Percentiles rank a stretch among this genome's conserved stretches.
Evolutionary conservation across 805 yeast genomes (phyloP).

Genomic region (Starmerella geochares): DNA sequence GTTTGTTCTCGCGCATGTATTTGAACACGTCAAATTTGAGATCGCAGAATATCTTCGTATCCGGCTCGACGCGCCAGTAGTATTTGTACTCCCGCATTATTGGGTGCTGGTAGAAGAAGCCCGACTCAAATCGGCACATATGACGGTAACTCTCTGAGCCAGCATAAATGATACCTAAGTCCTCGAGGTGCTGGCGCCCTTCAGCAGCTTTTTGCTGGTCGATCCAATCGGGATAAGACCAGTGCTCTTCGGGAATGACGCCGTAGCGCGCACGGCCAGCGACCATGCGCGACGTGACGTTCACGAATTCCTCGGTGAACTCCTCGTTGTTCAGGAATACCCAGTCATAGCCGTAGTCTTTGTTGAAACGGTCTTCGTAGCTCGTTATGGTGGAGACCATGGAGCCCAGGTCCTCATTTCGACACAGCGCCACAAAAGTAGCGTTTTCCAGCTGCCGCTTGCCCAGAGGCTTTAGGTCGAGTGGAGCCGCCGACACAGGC

Average conservation of each 20-base stretch:
- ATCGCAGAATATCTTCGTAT: conserved; percentile 83
- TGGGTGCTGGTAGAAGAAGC: conserved; percentile 72
- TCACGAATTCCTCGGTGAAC: conserved; percentile 56
- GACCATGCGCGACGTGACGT: conserved; percentile 43
- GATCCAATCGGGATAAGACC: conserved; percentile 58
- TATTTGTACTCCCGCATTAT: conserved; percentile 62
- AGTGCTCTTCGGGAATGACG: conserved; percentile 42
- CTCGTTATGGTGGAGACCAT: conserved; percentile 63
- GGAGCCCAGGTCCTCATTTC: conserved; percentile 72
- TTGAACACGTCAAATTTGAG: conserved; percentile 84
- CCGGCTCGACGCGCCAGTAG: conserved; percentile 98
- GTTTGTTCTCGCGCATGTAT: conserved; percentile 63
- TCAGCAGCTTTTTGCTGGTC: conserved; percentile 43
- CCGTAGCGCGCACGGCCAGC: conserved; percentile 66
- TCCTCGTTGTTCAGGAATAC: conserved; percentile 75
- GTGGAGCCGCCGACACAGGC: background rate
- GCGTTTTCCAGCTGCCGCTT: conserved; percentile 49
- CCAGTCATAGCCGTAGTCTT: conserved; percentile 91
- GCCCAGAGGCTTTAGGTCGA: background rate
- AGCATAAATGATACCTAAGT: conserved; percentile 75
- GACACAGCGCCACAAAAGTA: conserved; percentile 69
- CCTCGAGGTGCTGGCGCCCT: conserved; percentile 65
- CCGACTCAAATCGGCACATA: conserved; percentile 92
- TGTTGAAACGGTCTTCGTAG: conserved; percentile 80
- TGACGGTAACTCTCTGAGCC: conserved; percentile 73